These are phyloP conservation scores for Cladophialophora bantiana DNA, from an alignment of 2,329 filamentous ascomycete genomes.

Conservation along the genomic window DNA sequence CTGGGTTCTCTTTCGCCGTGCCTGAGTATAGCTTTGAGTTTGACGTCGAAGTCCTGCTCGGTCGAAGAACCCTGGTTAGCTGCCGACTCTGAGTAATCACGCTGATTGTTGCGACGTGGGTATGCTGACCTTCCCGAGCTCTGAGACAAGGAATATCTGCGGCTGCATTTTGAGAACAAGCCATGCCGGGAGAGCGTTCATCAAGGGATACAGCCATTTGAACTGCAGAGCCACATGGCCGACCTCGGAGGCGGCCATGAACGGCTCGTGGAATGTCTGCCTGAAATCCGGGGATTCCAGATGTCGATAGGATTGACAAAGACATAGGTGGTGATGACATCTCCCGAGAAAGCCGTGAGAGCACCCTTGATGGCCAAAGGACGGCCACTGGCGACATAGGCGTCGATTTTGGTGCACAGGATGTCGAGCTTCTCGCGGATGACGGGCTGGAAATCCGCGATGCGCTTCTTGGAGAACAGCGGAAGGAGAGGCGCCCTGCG, in stretches of 20 bases:
- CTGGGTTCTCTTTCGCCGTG: constrained; percentile 21
- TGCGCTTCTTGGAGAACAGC: constrained; percentile 35
- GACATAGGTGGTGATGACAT: constrained; percentile 55
- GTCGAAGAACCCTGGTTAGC: too few relatives aligned
- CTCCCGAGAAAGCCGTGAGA: constrained; percentile 51
- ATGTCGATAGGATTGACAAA: constrained; percentile 33
- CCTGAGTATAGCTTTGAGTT: constrained; percentile 18
- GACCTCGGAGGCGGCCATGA: constrained; percentile 23
- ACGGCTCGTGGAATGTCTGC: constrained; percentile 29
- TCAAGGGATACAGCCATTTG: constrained; percentile 32
- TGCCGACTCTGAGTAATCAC: too few relatives aligned
- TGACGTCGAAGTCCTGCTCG: constrained; percentile 2
- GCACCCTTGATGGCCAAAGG: constrained; percentile 41
- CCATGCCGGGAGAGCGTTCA: constrained; percentile 40
- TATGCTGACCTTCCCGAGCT: background rate
- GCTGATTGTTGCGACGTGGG: too few relatives aligned
- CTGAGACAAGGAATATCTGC: background rate
- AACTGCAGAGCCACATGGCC: constrained; percentile 27
- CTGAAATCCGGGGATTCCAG: constrained; percentile 34
- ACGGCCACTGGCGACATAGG: constrained; percentile 39
- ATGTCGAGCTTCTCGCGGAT: constrained; percentile 40
- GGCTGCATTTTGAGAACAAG: constrained; percentile 7
- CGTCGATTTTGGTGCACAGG: constrained; percentile 37
- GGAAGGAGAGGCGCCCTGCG: constrained; percentile 31
- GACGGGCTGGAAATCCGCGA: constrained; percentile 33